Conservation (phyloP, 306 rosid species). For the apple (Malus domestica) region ASM211411v1 NC_041804.1:5902501-5903000, state of each 20-base stretch:
- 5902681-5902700: constrained; percentile 81
- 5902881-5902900: constrained; percentile 48
- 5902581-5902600: constrained; percentile 37
- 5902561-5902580: constrained; percentile 14
- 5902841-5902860: constrained; percentile 60
- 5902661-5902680: constrained; percentile 86
- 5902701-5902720: constrained; percentile 85
- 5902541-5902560: constrained; percentile 24
- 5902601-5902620: constrained; percentile 44
- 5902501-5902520: constrained; percentile 65
- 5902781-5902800: constrained; percentile 92
- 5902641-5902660: constrained; percentile 82
- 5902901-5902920: constrained; percentile 68
- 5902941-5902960: constrained; percentile 55
- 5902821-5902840: constrained; percentile 62
- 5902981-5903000: constrained; percentile 70
- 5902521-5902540: constrained; percentile 63
- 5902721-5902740: constrained; percentile 78
- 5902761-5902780: constrained; percentile 92
- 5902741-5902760: constrained; percentile 90
- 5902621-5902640: constrained; percentile 78
- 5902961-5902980: constrained; percentile 74
- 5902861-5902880: constrained; percentile 49
- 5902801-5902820: constrained; percentile 86
- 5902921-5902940: constrained; percentile 79